A percentile compares a stretch with the other conserved stretches of the same genome.
Evolutionary conservation across 2,329 filamentous ascomycete genomes (phyloP).

Genomic region (Penicillium sp.): DNA sequence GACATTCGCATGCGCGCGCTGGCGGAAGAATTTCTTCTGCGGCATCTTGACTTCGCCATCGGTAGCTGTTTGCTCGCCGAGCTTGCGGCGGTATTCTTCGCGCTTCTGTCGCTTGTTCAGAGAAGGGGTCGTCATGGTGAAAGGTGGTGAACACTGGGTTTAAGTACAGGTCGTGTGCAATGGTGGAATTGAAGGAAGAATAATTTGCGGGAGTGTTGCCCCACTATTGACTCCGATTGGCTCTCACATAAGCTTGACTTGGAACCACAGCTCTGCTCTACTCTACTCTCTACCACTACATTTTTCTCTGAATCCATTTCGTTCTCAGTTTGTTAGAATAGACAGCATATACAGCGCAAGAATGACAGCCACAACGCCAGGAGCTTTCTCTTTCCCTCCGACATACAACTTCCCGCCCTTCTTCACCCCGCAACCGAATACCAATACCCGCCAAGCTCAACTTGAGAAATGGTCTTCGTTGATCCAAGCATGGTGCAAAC

Average conservation of each 20-base stretch:
- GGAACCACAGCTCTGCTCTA: neutral
- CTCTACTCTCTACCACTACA: neutral
- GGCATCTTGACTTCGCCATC: slow-evolving; percentile 62
- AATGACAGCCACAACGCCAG: slow-evolving; percentile 12
- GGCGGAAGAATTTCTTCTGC: slow-evolving; percentile 93
- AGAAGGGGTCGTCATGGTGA: slow-evolving; percentile 26
- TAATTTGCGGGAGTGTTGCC: slow-evolving; percentile 14
- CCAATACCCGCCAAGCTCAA: slow-evolving; percentile 47
- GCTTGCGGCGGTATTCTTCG: slow-evolving; percentile 58
- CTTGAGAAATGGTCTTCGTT: slow-evolving; percentile 83
- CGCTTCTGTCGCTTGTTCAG: slow-evolving; percentile 65
- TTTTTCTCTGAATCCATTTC: neutral
- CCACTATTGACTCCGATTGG: slow-evolving; percentile 12
- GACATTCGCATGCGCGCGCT: slow-evolving; percentile 94
- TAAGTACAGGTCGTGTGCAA: neutral
- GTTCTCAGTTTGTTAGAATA: neutral
- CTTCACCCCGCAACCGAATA: slow-evolving; percentile 50
- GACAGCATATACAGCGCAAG: neutral
- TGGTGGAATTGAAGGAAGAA: slow-evolving; percentile 10
- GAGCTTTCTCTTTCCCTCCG: slow-evolving; percentile 41
- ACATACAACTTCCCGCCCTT: slow-evolving; percentile 56
- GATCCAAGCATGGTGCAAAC: slow-evolving; percentile 78
- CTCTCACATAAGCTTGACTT: neutral
- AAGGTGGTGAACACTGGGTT: neutral
- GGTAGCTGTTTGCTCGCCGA: slow-evolving; percentile 18